These are phyloP conservation scores for Aaosphaeria arxii DNA, from an alignment of 2,329 filamentous ascomycete species.

Conservation along the genomic window DNA sequence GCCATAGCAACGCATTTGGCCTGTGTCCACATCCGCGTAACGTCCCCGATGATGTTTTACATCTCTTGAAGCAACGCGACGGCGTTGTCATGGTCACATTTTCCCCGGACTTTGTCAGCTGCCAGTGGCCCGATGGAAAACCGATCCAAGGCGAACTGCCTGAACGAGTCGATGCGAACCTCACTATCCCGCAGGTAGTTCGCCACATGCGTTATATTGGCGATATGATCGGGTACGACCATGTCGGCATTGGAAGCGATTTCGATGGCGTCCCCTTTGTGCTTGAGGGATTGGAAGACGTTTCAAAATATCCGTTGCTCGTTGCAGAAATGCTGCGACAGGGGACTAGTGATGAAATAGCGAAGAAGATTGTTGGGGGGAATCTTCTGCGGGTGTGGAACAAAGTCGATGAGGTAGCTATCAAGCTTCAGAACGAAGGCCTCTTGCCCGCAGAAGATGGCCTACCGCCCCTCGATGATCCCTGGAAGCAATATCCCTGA, in stretches of 20 bases:
- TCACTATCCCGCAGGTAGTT: conserved; percentile 73
- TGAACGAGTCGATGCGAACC: conserved; percentile 63
- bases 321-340: conserved; percentile 1
- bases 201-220: conserved; percentile 82
- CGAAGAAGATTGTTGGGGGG: conserved; percentile 1
- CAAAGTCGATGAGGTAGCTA: conserved; percentile 2
- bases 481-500: not conserved
- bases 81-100: conserved; percentile 93
- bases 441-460: conserved; percentile 1
- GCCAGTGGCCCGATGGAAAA: conserved; percentile 31
- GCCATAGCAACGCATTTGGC: conserved; percentile 77
- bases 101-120: conserved; percentile 76
- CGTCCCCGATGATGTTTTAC: conserved; percentile 78
- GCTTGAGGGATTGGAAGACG: conserved; percentile 3
- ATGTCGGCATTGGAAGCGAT: conserved; percentile 76
- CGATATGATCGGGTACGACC: conserved; percentile 75
- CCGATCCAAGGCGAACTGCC: conserved; percentile 51
- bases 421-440: not conserved
- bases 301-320: conserved; percentile 5
- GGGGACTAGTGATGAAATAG: conserved; percentile 1
- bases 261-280: conserved; percentile 2
- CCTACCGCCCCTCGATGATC: not conserved
- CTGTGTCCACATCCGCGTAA: conserved; percentile 88
- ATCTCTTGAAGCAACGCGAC: conserved; percentile 69
- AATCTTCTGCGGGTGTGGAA: conserved; percentile 6